Evolutionary conservation across 441 rosid species (phyloP).

Genomic region (Euphorbia schlechtendalii): DNA sequence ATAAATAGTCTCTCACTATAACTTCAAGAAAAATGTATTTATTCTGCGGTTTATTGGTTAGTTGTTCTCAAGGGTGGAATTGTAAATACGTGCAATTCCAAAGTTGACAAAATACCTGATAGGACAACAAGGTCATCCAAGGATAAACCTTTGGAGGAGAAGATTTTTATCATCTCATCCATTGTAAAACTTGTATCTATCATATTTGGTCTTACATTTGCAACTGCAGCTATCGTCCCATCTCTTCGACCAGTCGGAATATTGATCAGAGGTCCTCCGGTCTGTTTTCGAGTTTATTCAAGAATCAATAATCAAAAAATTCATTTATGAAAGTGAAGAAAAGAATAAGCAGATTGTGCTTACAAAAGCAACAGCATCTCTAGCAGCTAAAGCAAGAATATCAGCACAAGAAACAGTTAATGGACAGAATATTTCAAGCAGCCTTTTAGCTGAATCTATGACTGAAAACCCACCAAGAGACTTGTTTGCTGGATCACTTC

Average conservation of each 20-base stretch:
- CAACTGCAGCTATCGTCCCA: conserved; percentile 39
- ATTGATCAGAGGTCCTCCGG: conserved; percentile 48
- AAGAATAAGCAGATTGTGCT: not conserved
- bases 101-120: conserved; percentile 50
- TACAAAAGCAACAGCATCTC: conserved; percentile 65
- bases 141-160: conserved; percentile 71
- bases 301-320: conserved; percentile 13
- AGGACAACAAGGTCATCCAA: conserved; percentile 60
- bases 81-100: not conserved
- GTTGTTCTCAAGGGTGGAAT: not conserved
- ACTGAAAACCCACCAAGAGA: conserved; percentile 57
- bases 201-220: conserved; percentile 65
- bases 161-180: conserved; percentile 55
- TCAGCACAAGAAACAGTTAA: conserved; percentile 72
- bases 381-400: conserved; percentile 66
- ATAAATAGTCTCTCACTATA: not conserved
- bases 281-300: conserved; percentile 37
- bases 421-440: conserved; percentile 54
- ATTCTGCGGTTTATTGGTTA: too few relatives aligned
- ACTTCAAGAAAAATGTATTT: not conserved
- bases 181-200: conserved; percentile 72
- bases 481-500: conserved; percentile 38
- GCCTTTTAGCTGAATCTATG: conserved; percentile 48
- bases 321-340: not conserved
- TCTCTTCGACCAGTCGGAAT: conserved; percentile 73